Conservation (phyloP, 306 rosid genomes). For the Casuarina cunninghamiana region DNA sequence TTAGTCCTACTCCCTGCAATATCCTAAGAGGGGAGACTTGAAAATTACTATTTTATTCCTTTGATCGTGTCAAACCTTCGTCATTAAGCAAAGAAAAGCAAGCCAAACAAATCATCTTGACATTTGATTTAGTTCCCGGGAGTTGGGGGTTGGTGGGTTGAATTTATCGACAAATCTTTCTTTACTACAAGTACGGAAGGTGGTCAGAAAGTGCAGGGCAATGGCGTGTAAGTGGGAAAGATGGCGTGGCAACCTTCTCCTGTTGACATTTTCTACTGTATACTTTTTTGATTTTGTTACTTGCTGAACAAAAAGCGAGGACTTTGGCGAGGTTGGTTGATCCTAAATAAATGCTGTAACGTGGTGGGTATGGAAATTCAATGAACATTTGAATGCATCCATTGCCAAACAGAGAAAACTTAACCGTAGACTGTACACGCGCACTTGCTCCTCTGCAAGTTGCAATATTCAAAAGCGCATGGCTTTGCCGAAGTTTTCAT, state of each 20-base stretch:
- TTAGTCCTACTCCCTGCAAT: neutral
- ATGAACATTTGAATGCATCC: neutral
- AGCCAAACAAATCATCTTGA: constrained; percentile 5
- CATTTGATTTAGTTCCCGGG: neutral
- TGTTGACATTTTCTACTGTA: neutral
- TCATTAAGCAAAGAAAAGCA: constrained; percentile 15
- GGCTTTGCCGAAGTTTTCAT: too few relatives aligned
- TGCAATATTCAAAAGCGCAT: too few relatives aligned
- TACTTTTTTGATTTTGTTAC: too few relatives aligned
- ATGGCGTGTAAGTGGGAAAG: neutral
- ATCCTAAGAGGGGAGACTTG: neutral
- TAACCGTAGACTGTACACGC: too few relatives aligned
- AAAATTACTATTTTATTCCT: neutral
- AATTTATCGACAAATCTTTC: neutral
- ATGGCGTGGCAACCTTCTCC: neutral
- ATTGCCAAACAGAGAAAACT: too few relatives aligned
- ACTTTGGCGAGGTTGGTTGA: neutral
- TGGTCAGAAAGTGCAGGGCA: too few relatives aligned
- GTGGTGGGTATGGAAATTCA: neutral
- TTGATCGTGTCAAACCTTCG: constrained; percentile 6
- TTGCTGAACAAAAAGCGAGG: neutral
- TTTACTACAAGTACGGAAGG: neutral
- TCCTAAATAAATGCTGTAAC: neutral
- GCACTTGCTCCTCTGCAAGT: too few relatives aligned
- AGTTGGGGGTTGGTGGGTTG: neutral